phyloP scores from a whole-genome alignment of 2,329 filamentous ascomycete genomes.

The Penicillium sp. region DNA sequence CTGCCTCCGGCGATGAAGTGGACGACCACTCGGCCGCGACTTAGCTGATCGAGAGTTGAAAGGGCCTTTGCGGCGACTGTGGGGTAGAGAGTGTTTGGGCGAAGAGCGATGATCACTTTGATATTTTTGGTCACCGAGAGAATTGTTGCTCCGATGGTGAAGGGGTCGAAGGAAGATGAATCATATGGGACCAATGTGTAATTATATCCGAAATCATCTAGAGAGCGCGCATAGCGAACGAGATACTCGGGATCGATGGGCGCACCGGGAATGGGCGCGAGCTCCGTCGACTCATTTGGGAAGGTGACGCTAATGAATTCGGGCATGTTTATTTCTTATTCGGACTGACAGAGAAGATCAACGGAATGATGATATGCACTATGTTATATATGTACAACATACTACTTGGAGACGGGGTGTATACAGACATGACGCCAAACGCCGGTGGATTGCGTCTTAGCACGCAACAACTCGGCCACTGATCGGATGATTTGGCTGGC shows the following conservation, averaged over 20 bases:
- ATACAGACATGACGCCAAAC: constrained; percentile 4
- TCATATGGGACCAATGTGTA: constrained; percentile 64
- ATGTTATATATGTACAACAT: not conserved
- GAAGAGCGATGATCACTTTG: constrained; percentile 62
- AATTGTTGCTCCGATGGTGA: constrained; percentile 61
- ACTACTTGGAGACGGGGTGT: not conserved
- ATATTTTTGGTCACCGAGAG: constrained; percentile 59
- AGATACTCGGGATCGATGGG: constrained; percentile 46
- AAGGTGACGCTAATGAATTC: constrained; percentile 64
- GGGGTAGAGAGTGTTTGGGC: constrained; percentile 63
- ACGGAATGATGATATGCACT: not conserved
- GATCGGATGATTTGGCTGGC: not conserved
- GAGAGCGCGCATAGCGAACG: constrained; percentile 18
- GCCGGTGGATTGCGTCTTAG: constrained; percentile 5
- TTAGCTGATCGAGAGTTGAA: constrained; percentile 62
- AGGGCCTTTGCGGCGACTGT: constrained; percentile 64
- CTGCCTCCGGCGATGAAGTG: constrained; percentile 65
- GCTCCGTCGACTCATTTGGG: constrained; percentile 59
- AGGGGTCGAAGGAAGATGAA: constrained; percentile 58
- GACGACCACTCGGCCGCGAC: constrained; percentile 59
- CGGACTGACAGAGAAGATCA: not conserved
- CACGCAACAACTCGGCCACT: constrained; percentile 2
- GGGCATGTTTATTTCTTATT: constrained; percentile 23
- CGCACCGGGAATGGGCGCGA: constrained; percentile 55
- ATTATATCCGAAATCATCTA: constrained; percentile 59